A percentile compares a stretch with the other conserved stretches of the same genome.
Evolutionary conservation across 164 flowering plant species (phyloP).

Genomic region (grape (Vitis vinifera)): DNA sequence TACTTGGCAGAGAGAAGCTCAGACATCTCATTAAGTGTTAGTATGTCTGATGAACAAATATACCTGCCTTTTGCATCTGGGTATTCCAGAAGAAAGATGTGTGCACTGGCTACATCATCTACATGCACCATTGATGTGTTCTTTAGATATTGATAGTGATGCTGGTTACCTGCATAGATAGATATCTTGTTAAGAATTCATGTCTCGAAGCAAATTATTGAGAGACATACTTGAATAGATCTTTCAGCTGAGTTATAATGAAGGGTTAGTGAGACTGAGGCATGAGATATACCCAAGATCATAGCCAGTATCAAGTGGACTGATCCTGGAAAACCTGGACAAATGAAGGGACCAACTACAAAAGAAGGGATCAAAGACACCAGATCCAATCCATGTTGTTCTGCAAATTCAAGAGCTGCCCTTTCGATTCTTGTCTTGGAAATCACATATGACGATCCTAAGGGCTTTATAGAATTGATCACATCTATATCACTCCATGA

Average conservation of each 20-base stretch:
- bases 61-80: constrained; percentile 23
- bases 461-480: not conserved
- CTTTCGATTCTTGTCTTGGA: constrained; percentile 46
- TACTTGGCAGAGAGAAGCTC: constrained; percentile 9
- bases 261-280: no score
- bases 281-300: no score
- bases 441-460: constrained; percentile 14
- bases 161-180: constrained; percentile 14
- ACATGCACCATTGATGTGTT: constrained; percentile 26
- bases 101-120: constrained; percentile 27
- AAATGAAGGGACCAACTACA: constrained; percentile 39
- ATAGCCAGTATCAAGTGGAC: constrained; percentile 6
- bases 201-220: no score
- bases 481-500: constrained; percentile 43
- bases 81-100: constrained; percentile 22
- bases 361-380: constrained; percentile 37
- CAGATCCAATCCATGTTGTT: constrained; percentile 36
- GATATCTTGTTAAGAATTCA: no score
- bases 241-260: no score
- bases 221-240: no score
- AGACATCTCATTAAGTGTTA: constrained; percentile 6
- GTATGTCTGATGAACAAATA: constrained; percentile 14
- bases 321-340: constrained; percentile 21
- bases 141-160: not conserved
- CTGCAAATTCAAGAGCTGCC: constrained; percentile 43